Base-by-base conservation (phyloP, 352 stramenopile species). In the Globisporangium rhizosaccharum region DNA sequence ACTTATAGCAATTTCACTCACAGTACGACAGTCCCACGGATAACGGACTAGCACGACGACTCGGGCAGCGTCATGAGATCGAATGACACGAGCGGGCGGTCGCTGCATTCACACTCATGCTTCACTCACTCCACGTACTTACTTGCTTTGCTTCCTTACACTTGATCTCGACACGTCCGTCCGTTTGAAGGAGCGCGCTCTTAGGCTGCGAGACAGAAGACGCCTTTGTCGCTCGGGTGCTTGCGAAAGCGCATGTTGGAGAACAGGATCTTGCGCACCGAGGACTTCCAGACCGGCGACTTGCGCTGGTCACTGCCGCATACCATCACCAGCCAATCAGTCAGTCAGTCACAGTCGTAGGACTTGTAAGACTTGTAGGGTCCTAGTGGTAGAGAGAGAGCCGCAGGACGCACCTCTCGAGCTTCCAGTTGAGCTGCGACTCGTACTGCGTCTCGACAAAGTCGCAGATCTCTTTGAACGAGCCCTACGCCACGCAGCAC, bases 381-480 rank as follows among this genome's bases (percentile, higher is more conserved):
- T 33, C 28, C 28, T 33, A 3, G 28, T 33, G n/a, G 23, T 26
- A 37, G 41, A 44, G 9, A 46, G 56, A 63, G 54, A 48, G 53
- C 46, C 25, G 25, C 57, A 28, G 70, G 44, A 58, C 62, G 14
- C 30, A 91, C 82, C 79, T 88, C 59, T 96, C 87, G 9, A 96
- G 70, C 64, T 96, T 96, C 87, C 87, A 96, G 71, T 96, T 94
- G 42, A 96, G 79, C 68, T 92, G 79, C 53, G 76, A 90, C 55
- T 90, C 78, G 68, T 94, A 96, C 55, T 94, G 56, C 15, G 70
- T 77, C 70, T 95, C 87, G 39, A 96, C 82, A 68, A 94, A 93
- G 58, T 94, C 79, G 37, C 85, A 96, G 62, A 96, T 96, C 54
- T 94, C 77, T 60, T 92, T 96, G 66, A 95, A 96, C 4, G 87